Conservation (phyloP, 2,329 filamentous ascomycete species). For the Hypomyces rosellus region DNA sequence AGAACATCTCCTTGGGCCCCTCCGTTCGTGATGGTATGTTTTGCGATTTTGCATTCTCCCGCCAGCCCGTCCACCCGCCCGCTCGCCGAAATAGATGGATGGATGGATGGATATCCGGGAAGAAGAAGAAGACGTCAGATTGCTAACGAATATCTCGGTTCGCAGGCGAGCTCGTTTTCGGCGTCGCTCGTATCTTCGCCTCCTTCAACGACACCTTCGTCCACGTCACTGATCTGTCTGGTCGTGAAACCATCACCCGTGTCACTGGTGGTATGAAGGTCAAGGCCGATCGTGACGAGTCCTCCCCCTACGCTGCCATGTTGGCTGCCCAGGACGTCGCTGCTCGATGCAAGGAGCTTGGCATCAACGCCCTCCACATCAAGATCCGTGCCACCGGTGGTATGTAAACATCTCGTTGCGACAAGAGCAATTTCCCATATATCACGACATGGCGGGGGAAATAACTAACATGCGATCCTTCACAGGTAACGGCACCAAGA, state of each 20-base stretch:
- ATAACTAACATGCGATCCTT: conserved; percentile 6
- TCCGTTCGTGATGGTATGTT: conserved; percentile 84
- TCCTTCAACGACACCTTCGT: conserved; percentile 94
- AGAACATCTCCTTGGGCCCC: conserved; percentile 98
- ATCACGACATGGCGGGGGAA: background rate
- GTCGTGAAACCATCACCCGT: conserved; percentile 99
- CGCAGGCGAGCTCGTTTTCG: conserved; percentile 91
- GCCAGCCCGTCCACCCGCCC: no score
- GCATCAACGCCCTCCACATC: conserved; percentile 93
- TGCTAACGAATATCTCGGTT: conserved; percentile 13
- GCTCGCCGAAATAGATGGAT: background rate
- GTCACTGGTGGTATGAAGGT: conserved; percentile 99
- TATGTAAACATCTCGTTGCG: conserved; percentile 38
- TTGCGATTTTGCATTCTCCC: background rate
- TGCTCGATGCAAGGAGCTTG: conserved; percentile 67
- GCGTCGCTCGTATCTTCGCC: conserved; percentile 93
- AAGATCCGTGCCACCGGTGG: conserved; percentile 99
- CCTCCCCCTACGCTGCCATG: conserved; percentile 99
- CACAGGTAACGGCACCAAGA: conserved; percentile 97
- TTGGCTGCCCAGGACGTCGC: conserved; percentile 99
- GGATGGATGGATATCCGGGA: background rate
- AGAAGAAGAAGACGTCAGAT: background rate
- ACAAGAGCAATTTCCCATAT: background rate
- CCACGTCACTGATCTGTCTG: conserved; percentile 99
- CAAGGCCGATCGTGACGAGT: conserved; percentile 99